These are phyloP conservation scores for Falciphora oryzae DNA, from an alignment of 2,329 filamentous ascomycete species.

Conservation along the genomic window DNA sequence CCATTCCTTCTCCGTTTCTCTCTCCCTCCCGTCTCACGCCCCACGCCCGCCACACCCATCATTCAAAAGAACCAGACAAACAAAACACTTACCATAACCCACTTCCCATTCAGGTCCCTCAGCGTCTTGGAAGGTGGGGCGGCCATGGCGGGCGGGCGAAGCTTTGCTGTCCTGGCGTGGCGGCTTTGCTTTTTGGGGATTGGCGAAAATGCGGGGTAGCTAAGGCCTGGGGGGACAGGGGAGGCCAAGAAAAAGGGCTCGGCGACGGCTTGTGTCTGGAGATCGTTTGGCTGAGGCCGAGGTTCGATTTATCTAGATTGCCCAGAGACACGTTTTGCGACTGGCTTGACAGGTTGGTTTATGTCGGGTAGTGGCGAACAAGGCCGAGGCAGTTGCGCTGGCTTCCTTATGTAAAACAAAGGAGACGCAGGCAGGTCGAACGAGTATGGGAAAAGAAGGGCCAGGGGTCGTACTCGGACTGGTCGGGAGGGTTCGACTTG, in stretches of 20 bases:
- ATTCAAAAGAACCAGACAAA: not conserved
- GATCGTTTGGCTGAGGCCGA: too few species aligned
- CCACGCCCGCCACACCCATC: too few species aligned
- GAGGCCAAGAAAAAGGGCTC: not conserved
- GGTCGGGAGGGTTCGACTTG: not conserved
- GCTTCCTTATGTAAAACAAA: too few species aligned
- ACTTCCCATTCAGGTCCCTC: conserved; percentile 63
- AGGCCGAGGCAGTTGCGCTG: too few species aligned
- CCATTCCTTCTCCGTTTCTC: not conserved
- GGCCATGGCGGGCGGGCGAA: conserved; percentile 54
- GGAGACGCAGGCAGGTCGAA: too few species aligned
- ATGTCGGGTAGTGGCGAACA: too few species aligned
- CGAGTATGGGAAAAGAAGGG: not conserved
- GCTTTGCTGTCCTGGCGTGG: not conserved
- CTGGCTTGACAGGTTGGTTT: too few species aligned
- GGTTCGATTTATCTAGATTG: too few species aligned
- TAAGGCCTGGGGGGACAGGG: not conserved
- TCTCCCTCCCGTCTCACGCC: not conserved
- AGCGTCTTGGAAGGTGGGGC: conserved; percentile 62
- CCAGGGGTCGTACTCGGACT: not conserved
- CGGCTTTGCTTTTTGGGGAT: not conserved
- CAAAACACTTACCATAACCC: conserved; percentile 53
- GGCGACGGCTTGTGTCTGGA: too few species aligned
- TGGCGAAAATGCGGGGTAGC: conserved; percentile 3
- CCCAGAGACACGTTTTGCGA: too few species aligned